phyloP scores from a whole-genome alignment of 2,329 filamentous ascomycete genomes.

The Neofusicoccum sp. region DNA sequence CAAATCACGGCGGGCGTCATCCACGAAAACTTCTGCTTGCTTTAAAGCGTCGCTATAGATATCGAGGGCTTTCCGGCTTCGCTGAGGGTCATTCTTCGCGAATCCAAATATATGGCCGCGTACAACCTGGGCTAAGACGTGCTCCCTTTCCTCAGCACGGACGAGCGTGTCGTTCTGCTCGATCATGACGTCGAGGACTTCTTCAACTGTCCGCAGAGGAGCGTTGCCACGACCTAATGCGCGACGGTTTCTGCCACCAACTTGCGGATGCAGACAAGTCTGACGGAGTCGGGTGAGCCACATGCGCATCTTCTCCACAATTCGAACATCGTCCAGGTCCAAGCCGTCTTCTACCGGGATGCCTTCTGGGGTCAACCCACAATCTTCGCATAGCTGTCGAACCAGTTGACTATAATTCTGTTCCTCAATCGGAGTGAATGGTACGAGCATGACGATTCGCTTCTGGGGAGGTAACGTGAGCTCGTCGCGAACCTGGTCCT shows the following conservation, averaged over 20 bases:
- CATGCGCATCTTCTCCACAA: conserved; percentile 68
- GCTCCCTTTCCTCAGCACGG: conserved; percentile 67
- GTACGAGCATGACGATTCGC: conserved; percentile 83
- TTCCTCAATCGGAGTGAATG: conserved; percentile 88
- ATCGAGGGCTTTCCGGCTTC: conserved; percentile 66
- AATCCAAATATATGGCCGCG: conserved; percentile 81
- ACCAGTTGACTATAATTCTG: conserved; percentile 83
- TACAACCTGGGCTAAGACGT: conserved; percentile 65
- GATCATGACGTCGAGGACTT: conserved; percentile 90
- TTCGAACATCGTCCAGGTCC: conserved; percentile 60
- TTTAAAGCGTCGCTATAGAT: conserved; percentile 64
- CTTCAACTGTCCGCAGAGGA: conserved; percentile 77
- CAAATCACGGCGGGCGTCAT: conserved; percentile 66
- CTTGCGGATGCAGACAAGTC: conserved; percentile 82
- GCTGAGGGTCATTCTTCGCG: conserved; percentile 56
- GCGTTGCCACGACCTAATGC: conserved; percentile 63
- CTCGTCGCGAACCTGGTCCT: conserved; percentile 77
- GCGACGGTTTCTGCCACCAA: conserved; percentile 68
- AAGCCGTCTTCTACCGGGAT: conserved; percentile 64
- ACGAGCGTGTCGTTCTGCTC: conserved; percentile 74
- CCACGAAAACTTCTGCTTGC: conserved; percentile 54
- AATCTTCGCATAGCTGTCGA: conserved; percentile 71
- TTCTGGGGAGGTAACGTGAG: conserved; percentile 80
- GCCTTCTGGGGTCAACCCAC: conserved; percentile 67
- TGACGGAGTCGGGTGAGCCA: conserved; percentile 81